These are phyloP conservation scores for Erucastrum elatum DNA, from an alignment of 345 rosid genomes.

Conservation along the genomic window DNA sequence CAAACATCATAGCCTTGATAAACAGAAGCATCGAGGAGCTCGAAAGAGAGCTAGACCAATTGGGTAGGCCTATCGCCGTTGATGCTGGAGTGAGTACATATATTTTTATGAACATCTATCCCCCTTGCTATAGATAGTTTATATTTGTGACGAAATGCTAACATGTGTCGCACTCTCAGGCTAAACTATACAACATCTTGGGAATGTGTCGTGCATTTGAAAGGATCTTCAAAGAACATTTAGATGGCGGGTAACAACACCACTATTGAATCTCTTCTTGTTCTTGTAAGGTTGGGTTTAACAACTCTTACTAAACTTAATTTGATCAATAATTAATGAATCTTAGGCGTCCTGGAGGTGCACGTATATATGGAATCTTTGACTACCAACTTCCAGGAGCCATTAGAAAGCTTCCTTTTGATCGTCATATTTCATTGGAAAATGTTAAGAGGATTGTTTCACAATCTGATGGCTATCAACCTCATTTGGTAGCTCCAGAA, in stretches of 20 bases:
- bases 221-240: slow-evolving; percentile 81
- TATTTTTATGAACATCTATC: not conserved
- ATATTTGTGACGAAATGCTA: not conserved
- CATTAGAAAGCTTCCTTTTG: slow-evolving; percentile 74
- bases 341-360: slow-evolving; percentile 76
- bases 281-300: not conserved
- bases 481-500: slow-evolving; percentile 84
- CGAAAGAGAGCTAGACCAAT: slow-evolving; percentile 82
- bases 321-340: not conserved
- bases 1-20: slow-evolving; percentile 73
- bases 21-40: slow-evolving; percentile 83
- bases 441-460: slow-evolving; percentile 70
- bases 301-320: not conserved
- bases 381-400: slow-evolving; percentile 83
- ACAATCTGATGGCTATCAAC: slow-evolving; percentile 89
- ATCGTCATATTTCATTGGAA: slow-evolving; percentile 73
- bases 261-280: not conserved
- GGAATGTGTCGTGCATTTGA: slow-evolving; percentile 88
- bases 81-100: slow-evolving; percentile 81
- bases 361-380: slow-evolving; percentile 71
- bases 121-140: not conserved
- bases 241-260: slow-evolving; percentile 81
- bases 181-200: slow-evolving; percentile 73
- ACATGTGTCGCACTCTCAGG: slow-evolving; percentile 44
- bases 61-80: slow-evolving; percentile 83